Percentiles rank a stretch among this genome's conserved stretches.
phyloP scores from a whole-genome alignment of 2,329 filamentous ascomycete species.

The Penicillium sp. region DNA sequence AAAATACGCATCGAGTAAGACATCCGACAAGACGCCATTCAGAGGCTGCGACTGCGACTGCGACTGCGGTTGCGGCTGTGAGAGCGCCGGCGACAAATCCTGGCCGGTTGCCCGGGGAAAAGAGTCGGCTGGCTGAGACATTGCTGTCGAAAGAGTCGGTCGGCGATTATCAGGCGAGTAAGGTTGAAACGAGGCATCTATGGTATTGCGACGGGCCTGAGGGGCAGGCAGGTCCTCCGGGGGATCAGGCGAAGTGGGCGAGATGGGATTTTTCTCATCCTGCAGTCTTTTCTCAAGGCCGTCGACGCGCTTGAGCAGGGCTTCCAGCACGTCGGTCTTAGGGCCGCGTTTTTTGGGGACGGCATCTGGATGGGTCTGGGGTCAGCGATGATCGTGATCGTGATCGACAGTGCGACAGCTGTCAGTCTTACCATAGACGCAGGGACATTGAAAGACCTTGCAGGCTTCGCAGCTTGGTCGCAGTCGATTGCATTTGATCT shows the following conservation, averaged over 20 bases:
- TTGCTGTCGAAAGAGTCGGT: constrained; percentile 15
- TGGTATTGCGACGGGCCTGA: constrained; percentile 24
- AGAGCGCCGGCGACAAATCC: not conserved
- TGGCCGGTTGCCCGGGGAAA: constrained; percentile 15
- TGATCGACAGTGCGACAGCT: constrained; percentile 10
- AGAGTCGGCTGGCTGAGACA: constrained; percentile 21
- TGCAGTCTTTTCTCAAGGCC: constrained; percentile 80
- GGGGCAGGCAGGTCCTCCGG: constrained; percentile 21
- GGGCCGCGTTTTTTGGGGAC: constrained; percentile 88
- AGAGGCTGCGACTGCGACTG: constrained; percentile 5
- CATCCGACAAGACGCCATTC: constrained; percentile 58
- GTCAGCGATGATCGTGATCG: constrained; percentile 42
- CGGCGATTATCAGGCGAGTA: constrained; percentile 19
- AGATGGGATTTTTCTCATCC: constrained; percentile 60
- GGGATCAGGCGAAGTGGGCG: constrained; percentile 47
- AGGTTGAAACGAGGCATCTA: constrained; percentile 25
- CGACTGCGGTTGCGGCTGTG: constrained; percentile 17
- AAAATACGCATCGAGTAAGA: constrained; percentile 79
- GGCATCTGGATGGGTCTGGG: constrained; percentile 61
- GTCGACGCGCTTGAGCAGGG: constrained; percentile 81
- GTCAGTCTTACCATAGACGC: constrained; percentile 74
- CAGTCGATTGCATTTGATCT: constrained; percentile 92
- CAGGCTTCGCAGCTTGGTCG: constrained; percentile 86
- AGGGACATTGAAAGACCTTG: constrained; percentile 85
- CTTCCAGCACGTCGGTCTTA: constrained; percentile 87